Percentiles rank a stretch among this genome's conserved stretches.
phyloP scores from a whole-genome alignment of 2,329 filamentous ascomycete genomes.

The Cercospora berteroae region DNA sequence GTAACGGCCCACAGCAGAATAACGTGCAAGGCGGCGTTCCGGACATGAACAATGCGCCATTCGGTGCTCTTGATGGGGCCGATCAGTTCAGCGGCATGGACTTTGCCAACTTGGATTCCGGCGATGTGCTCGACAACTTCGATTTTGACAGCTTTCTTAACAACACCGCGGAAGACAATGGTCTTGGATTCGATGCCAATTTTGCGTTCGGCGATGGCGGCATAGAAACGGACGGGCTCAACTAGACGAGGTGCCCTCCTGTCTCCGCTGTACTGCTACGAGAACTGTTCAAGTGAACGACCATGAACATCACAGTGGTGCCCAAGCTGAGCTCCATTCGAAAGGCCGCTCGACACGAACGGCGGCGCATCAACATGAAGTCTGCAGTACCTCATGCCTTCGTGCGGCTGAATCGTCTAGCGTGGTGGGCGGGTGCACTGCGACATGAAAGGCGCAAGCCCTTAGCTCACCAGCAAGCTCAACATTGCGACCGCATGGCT shows the following conservation, averaged over 20 bases:
- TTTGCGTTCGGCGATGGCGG: constrained; percentile 37
- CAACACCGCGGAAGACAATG: constrained; percentile 44
- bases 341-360: background rate
- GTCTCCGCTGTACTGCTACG: background rate
- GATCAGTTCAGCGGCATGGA: constrained; percentile 43
- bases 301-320: background rate
- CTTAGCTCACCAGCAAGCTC: background rate
- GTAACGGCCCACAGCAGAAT: constrained; percentile 27
- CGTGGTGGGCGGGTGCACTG: background rate
- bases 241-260: constrained; percentile 6
- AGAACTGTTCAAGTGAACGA: background rate
- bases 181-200: constrained; percentile 40
- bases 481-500: background rate
- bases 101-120: constrained; percentile 49
- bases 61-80: constrained; percentile 40
- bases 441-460: background rate
- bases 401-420: background rate
- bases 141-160: constrained; percentile 68
- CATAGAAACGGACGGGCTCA: constrained; percentile 24
- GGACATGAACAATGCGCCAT: constrained; percentile 42
- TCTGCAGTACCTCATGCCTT: constrained; percentile 2
- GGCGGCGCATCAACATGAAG: background rate
- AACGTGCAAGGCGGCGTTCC: constrained; percentile 22
- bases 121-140: constrained; percentile 67
- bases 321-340: background rate